Percentiles rank a stretch among this genome's conserved stretches.
These are phyloP conservation scores for Wickerhamiella parazyma DNA, from an alignment of 805 yeast genomes.

Conservation along the genomic window DNA sequence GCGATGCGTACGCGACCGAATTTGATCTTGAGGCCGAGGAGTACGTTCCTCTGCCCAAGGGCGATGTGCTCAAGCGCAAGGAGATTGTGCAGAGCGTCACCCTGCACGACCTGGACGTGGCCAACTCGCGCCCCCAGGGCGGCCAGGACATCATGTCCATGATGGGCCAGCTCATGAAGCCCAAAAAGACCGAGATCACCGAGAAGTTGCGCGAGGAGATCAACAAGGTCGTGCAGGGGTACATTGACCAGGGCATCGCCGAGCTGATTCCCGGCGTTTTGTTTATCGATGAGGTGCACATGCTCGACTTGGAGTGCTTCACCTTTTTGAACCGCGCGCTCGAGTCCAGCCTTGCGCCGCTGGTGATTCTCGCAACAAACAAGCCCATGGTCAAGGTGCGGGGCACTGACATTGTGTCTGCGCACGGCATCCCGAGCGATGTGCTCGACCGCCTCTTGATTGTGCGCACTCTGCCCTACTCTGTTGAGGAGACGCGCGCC, in stretches of 20 bases:
- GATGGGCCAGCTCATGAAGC: slow-evolving; percentile 95
- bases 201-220: slow-evolving; percentile 90
- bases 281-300: slow-evolving; percentile 95
- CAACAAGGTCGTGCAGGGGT: slow-evolving; percentile 87
- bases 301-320: slow-evolving; percentile 95
- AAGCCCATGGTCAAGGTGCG: slow-evolving; percentile 85
- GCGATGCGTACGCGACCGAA: slow-evolving; percentile 98
- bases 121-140: slow-evolving; percentile 91
- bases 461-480: slow-evolving; percentile 84
- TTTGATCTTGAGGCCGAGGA: slow-evolving; percentile 97
- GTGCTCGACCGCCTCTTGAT: slow-evolving; percentile 81
- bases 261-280: slow-evolving; percentile 95
- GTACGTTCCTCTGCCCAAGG: slow-evolving; percentile 96
- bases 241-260: slow-evolving; percentile 96
- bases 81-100: slow-evolving; percentile 97
- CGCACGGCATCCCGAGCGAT: slow-evolving; percentile 96
- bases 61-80: slow-evolving; percentile 95
- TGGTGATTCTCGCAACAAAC: slow-evolving; percentile 91
- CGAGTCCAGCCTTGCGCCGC: slow-evolving; percentile 83
- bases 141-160: slow-evolving; percentile 92
- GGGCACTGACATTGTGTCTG: slow-evolving; percentile 78
- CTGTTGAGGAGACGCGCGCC: slow-evolving; percentile 62
- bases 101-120: slow-evolving; percentile 88
- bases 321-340: slow-evolving; percentile 88
- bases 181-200: slow-evolving; percentile 91